Evolutionary conservation across 345 rosid species (phyloP).

Genomic region (Nephelium lappaceum): DNA sequence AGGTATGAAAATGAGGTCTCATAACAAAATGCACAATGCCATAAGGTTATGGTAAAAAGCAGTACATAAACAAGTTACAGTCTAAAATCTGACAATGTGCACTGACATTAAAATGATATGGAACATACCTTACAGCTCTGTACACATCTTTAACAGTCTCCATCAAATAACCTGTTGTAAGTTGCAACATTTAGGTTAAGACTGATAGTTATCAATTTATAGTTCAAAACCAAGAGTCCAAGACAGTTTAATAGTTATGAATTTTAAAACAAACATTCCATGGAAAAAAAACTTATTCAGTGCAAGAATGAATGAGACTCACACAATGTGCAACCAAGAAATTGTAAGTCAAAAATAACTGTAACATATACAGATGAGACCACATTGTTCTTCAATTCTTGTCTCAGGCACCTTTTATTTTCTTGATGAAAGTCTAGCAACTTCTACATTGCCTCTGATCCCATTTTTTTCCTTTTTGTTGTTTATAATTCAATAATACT

Average conservation of each 20-base stretch:
- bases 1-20: neutral
- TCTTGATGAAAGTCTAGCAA: neutral
- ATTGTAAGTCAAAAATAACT: neutral
- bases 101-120: neutral
- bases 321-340: neutral
- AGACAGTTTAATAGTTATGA: neutral
- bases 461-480: neutral
- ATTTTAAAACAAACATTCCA: slow-evolving; percentile 2
- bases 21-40: neutral
- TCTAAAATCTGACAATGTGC: slow-evolving; percentile 3
- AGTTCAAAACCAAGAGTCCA: neutral
- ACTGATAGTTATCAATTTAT: neutral
- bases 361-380: neutral
- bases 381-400: neutral
- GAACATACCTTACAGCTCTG: slow-evolving; percentile 34
- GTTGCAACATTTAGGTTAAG: slow-evolving; percentile 16
- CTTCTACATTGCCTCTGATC: neutral
- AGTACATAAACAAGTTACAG: neutral
- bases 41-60: neutral
- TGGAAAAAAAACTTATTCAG: neutral
- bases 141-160: slow-evolving; percentile 40
- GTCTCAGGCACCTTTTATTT: neutral
- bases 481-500: neutral
- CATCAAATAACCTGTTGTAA: slow-evolving; percentile 40
- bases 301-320: neutral